Base-by-base conservation (phyloP, 495 filamentous ascomycete species). In the Podospora pseudopauciseta region DNA sequence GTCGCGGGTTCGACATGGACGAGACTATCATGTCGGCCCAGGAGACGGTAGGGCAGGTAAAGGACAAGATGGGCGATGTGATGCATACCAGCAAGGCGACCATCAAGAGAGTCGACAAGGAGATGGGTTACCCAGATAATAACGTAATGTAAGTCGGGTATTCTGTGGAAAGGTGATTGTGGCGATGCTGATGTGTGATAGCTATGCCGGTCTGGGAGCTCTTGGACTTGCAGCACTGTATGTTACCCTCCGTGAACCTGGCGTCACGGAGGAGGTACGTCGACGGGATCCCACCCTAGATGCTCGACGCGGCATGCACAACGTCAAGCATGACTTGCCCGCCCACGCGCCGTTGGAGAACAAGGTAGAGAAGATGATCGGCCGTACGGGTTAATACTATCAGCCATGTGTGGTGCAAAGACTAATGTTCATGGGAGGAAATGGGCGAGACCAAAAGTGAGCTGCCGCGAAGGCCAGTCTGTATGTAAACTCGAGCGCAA, bases 171-270 rank as follows among this genome's bases (percentile, higher is more conserved):
- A 53, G n/a, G 60, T 56, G 4, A 49, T 13, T 49, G 39, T 49
- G 6, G 39, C 15, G 23, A 61, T 26, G 28, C 63, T 65, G 63
- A 65, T 39, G 9, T 63, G 28, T 28, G 55, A 64, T 26, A 55
- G 67, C 55, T 68, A 71, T 60, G 54, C 63, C 15, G 70, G 70
- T 15, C 26, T 71, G 15, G 70, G 70, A 16, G 70, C 70, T 3
- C 64, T 71, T 23, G 70, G 67, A 23, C 26, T 71, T 16, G 70
- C 58, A 3, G 66, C 64, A 13, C 53, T 71, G 30, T 71, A 71
- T 64, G 64, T 71, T 60, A 65, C 11, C 4, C 61, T 63, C n/a
- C 61, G 61, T 9, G 28, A 63, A 27, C 61, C 61, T 39, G 5
- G 16, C 34, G 28, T 18, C 15, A 19, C 30, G 2, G 61, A 63